These are phyloP conservation scores for Onygena corvina DNA, from an alignment of 2,329 filamentous ascomycete genomes.

Conservation along the genomic window DNA sequence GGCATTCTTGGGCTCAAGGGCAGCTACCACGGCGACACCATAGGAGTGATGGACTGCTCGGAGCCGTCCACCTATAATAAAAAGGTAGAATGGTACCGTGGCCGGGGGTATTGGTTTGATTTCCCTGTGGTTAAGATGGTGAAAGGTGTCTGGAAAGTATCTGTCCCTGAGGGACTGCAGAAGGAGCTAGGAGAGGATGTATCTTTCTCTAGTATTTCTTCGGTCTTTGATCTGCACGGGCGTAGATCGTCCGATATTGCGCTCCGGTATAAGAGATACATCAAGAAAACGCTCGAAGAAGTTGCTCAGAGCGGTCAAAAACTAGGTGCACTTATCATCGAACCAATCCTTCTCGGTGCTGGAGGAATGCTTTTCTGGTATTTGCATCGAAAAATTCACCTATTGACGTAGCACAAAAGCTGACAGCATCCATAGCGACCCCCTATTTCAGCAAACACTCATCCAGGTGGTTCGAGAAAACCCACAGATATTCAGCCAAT, in stretches of 20 bases:
- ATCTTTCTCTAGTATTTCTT: conserved; percentile 39
- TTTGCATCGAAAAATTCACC: conserved; percentile 24
- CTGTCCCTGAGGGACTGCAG: conserved; percentile 41
- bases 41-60: conserved; percentile 75
- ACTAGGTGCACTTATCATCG: conserved; percentile 67
- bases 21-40: conserved; percentile 78
- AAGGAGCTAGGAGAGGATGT: conserved; percentile 35
- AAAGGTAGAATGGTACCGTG: conserved; percentile 76
- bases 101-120: conserved; percentile 69
- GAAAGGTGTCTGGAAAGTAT: conserved; percentile 54
- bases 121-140: conserved; percentile 60
- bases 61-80: conserved; percentile 68
- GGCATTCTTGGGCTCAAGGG: conserved; percentile 64
- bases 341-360: conserved; percentile 68
- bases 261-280: conserved; percentile 48
- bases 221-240: conserved; percentile 49
- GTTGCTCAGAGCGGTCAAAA: conserved; percentile 46
- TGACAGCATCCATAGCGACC: conserved; percentile 46
- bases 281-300: conserved; percentile 42
- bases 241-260: conserved; percentile 38
- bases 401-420: not conserved
- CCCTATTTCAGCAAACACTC: conserved; percentile 64
- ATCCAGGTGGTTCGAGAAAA: conserved; percentile 53
- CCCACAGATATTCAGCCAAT: conserved; percentile 41
- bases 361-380: conserved; percentile 73